Percentiles rank a stretch among this genome's conserved stretches.
These are phyloP conservation scores for Oehlia diaphana DNA, from an alignment of 192 early-diverging fungal genomes.

Conservation along the genomic window DNA sequence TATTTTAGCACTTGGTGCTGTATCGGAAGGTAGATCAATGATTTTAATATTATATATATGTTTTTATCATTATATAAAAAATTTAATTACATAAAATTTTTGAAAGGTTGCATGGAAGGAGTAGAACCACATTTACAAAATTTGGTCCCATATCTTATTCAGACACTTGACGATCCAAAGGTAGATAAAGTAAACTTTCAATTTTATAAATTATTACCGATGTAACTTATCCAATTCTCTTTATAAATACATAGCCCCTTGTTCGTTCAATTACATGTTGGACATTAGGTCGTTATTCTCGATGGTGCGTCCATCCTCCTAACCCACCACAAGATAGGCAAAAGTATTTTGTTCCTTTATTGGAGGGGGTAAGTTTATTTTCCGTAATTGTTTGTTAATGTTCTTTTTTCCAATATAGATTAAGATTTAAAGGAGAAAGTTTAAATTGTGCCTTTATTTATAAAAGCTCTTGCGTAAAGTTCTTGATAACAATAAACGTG, in stretches of 20 bases:
- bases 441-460: constrained; percentile 13
- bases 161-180: constrained; percentile 78
- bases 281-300: constrained; percentile 92
- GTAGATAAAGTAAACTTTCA: constrained; percentile 32
- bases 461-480: constrained; percentile 64
- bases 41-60: neutral
- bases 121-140: constrained; percentile 89
- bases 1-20: constrained; percentile 95
- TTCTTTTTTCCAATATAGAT: constrained; percentile 2
- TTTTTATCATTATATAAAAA: neutral
- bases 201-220: neutral
- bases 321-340: constrained; percentile 53
- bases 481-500: constrained; percentile 96
- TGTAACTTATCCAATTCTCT: neutral
- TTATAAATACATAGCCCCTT: constrained; percentile 60
- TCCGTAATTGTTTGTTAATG: neutral
- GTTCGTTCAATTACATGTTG: constrained; percentile 98
- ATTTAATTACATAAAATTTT: neutral
- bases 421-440: neutral
- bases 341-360: constrained; percentile 83
- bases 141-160: constrained; percentile 84
- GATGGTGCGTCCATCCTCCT: constrained; percentile 69
- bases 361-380: constrained; percentile 54
- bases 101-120: constrained; percentile 73
- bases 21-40: constrained; percentile 76